Conservation (phyloP, 306 rosid genomes). For the Biancaea sappan region DNA sequence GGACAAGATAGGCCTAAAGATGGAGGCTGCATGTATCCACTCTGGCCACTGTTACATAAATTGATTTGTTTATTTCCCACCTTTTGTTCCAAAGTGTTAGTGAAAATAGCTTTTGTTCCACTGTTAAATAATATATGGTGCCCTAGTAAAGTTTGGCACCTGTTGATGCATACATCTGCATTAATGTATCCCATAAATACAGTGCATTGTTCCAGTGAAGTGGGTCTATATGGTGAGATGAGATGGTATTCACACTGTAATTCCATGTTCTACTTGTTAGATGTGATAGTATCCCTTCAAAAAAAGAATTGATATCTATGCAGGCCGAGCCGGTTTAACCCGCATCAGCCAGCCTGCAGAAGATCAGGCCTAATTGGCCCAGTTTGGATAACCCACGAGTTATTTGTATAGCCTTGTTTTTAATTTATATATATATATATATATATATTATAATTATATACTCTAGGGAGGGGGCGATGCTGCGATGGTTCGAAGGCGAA, state of each 20-base stretch:
- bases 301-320: too few species aligned
- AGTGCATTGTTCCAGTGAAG: not conserved
- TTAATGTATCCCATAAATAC: not conserved
- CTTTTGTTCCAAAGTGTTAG: conserved; percentile 38
- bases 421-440: too few species aligned
- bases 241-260: not conserved
- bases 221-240: not conserved
- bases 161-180: not conserved
- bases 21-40: conserved; percentile 51
- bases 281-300: too few species aligned
- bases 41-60: conserved; percentile 29
- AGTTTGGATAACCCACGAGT: too few species aligned
- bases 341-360: too few species aligned
- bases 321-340: too few species aligned
- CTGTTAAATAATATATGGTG: not conserved
- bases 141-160: not conserved
- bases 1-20: conserved; percentile 30
- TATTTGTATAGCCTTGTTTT: too few species aligned
- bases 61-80: conserved; percentile 30
- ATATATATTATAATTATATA: too few species aligned
- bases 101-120: conserved; percentile 42
- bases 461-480: too few species aligned
- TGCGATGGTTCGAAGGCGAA: too few species aligned
- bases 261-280: not conserved
- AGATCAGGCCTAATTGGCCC: too few species aligned